Evolutionary conservation across 148 eudicot species (phyloP), one percentile per base, ranked within the genome.

Genomic region (Oxyria digyna): DNA sequence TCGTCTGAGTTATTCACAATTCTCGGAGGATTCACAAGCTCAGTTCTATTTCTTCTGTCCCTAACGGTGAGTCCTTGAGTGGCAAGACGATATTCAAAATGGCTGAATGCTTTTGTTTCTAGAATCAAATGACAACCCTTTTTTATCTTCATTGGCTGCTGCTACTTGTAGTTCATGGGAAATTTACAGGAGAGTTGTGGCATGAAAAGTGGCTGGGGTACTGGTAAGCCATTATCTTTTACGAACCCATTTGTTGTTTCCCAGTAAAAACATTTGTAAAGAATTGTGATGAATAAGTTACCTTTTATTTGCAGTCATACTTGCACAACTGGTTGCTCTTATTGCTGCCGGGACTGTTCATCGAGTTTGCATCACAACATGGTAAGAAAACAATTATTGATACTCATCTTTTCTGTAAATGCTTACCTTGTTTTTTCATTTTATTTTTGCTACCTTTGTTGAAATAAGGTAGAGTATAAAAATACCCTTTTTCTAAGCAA

Each of bases 361-460:
- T 69, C 89, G 95, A 79, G 95, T 91, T 55, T 88, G 95, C 68
- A 81, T 88, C 77, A 91, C 97, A 55, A 91, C 97, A 67, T 91
- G 97, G 97, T 91, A 91, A 74, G 70, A 52, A 46, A 27, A 21
- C 18, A 2, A 0, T 50, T 17, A 10, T 20, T 68, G 20, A 66
- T 40, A 17, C 17, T 0, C 1, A 6, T 52, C 7, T 52, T 52
- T 4, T 24, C 4, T 10, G 32, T 26, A 54, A 11, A 1, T 5
- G 38, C 27, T 32, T 18, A 42, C 9, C 32, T 69, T 17, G 4
- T 20, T 32, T 23, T 4, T 54, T 54, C 29, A 9, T 52, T 11
- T 9, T 13, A 10, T 13, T 52, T 52, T 10, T 21, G 13, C 59
- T 11, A 21, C 15, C 1, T 32, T n/a, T n/a, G n/a, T n/a, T n/a